A percentile compares a stretch with the other conserved stretches of the same genome.
Evolutionary conservation across 2,329 filamentous ascomycete genomes (phyloP).

Genomic region (Colletotrichum scovillei): DNA sequence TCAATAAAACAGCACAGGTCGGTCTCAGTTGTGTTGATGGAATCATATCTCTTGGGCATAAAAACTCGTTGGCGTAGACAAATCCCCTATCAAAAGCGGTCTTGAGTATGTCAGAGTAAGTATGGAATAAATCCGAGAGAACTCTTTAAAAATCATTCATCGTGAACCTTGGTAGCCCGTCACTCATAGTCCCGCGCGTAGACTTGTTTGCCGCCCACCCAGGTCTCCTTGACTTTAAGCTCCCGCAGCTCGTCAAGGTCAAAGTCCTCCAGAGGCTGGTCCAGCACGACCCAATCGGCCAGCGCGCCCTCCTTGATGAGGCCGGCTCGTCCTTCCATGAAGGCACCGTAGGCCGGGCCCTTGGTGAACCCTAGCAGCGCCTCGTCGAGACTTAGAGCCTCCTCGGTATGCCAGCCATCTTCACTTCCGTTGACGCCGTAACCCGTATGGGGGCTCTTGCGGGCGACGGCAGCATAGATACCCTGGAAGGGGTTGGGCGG

Average conservation of each 20-base stretch:
- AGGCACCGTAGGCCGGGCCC: conserved; percentile 43
- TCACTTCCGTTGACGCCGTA: conserved; percentile 57
- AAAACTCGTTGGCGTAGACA: not conserved
- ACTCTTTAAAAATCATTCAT: not conserved
- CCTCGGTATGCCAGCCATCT: conserved; percentile 68
- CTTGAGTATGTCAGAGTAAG: not conserved
- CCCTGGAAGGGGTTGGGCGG: conserved; percentile 75
- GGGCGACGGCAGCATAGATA: conserved; percentile 74
- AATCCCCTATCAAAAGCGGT: not conserved
- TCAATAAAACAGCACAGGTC: no score
- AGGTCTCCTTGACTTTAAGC: conserved; percentile 72
- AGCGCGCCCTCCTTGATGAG: conserved; percentile 69
- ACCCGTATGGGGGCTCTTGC: conserved; percentile 68
- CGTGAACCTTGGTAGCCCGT: not conserved
- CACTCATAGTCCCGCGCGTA: conserved; percentile 44
- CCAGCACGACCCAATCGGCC: conserved; percentile 79
- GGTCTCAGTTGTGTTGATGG: not conserved
- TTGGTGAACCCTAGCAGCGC: conserved; percentile 56
- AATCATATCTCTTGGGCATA: not conserved
- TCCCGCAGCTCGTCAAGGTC: conserved; percentile 63
- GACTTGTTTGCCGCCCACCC: conserved; percentile 70
- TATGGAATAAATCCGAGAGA: not conserved
- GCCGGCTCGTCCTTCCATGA: conserved; percentile 69
- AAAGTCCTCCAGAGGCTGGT: conserved; percentile 63
- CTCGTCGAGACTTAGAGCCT: conserved; percentile 68